Evolutionary conservation across 2,329 filamentous ascomycete genomes (phyloP).

Genomic region (Aspergillus sp.): DNA sequence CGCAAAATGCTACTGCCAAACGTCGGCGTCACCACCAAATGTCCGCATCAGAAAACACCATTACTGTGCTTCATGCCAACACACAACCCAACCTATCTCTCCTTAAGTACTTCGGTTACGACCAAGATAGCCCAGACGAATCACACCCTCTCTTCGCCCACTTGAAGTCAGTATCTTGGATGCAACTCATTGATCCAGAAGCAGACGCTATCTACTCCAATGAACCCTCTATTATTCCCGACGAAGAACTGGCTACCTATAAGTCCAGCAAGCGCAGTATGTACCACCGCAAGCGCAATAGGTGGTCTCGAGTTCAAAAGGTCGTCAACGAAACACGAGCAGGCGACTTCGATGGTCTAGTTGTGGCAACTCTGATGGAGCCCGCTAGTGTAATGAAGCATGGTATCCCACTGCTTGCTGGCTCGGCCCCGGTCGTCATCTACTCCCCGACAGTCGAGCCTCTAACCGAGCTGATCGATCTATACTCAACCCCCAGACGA

Average conservation of each 20-base stretch:
- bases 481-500: constrained; percentile 74
- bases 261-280: constrained; percentile 79
- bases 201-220: constrained; percentile 69
- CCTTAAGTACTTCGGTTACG: constrained; percentile 85
- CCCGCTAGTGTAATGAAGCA: constrained; percentile 69
- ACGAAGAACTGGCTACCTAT: constrained; percentile 61
- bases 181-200: constrained; percentile 77
- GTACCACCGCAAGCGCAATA: constrained; percentile 82
- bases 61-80: constrained; percentile 54
- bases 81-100: constrained; percentile 83
- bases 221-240: constrained; percentile 56
- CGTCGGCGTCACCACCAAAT: constrained; percentile 26
- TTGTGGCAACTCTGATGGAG: constrained; percentile 79
- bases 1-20: constrained; percentile 10
- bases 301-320: constrained; percentile 68
- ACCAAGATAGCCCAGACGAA: constrained; percentile 59
- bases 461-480: constrained; percentile 70
- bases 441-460: constrained; percentile 80
- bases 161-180: constrained; percentile 81
- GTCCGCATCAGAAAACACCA: constrained; percentile 53
- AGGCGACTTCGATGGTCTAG: constrained; percentile 77
- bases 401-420: constrained; percentile 72
- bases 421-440: constrained; percentile 78
- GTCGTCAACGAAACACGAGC: constrained; percentile 70
- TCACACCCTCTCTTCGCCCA: constrained; percentile 76